Evolutionary conservation across 768 basidiomycete genomes (phyloP).

Genomic region (Tricholoma terreum): DNA sequence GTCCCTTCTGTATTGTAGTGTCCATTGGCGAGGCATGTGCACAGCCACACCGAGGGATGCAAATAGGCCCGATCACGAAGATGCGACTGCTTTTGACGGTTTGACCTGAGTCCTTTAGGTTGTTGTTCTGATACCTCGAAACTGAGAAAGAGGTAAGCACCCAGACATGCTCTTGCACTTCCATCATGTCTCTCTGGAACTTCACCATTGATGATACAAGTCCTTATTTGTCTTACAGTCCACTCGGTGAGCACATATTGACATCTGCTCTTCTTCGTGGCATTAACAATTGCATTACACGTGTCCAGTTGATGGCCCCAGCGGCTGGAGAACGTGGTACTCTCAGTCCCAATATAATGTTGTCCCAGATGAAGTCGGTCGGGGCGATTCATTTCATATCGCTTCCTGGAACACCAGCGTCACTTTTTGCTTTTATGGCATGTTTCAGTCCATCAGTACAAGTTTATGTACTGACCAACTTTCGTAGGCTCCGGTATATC

Average conservation of each 20-base stretch:
- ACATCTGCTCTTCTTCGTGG: background rate
- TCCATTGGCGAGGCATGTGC: constrained; percentile 31
- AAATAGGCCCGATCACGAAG: background rate
- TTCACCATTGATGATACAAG: constrained; percentile 17
- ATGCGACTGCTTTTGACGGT: background rate
- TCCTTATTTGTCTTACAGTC: constrained; percentile 16
- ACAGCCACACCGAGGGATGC: background rate
- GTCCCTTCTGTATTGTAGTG: constrained; percentile 24
- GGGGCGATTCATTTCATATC: constrained; percentile 14
- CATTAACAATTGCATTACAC: background rate
- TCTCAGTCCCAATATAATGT: constrained; percentile 6
- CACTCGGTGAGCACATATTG: constrained; percentile 11
- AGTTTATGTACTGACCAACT: background rate
- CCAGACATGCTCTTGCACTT: constrained; percentile 2
- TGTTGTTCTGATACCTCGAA: background rate
- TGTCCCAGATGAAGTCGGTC: constrained; percentile 7
- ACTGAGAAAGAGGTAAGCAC: constrained; percentile 3
- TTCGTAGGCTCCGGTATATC: constrained; percentile 12
- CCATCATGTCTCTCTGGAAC: constrained; percentile 20
- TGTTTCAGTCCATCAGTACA: background rate
- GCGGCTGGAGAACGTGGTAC: constrained; percentile 16
- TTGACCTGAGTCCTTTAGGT: background rate
- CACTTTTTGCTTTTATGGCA: constrained; percentile 16
- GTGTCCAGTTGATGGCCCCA: constrained; percentile 6
- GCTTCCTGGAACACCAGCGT: constrained; percentile 12